Base-by-base conservation (phyloP, 345 rosid species). In the Firmiana major region DNA sequence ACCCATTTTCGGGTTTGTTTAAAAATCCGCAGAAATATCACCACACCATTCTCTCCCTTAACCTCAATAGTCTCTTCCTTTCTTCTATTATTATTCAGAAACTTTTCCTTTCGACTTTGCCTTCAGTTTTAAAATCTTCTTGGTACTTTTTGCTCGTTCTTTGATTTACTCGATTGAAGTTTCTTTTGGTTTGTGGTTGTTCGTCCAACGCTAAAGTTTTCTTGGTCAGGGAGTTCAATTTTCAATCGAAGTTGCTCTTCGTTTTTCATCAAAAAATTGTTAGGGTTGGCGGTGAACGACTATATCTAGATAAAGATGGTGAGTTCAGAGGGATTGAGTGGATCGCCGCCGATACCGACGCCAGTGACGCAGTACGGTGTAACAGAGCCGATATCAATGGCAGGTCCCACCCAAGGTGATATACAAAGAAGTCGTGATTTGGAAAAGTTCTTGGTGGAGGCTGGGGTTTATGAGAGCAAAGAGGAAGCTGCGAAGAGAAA, bases 391-490 rank as follows among this genome's bases (percentile, higher is more conserved):
- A 84, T 90, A n/a, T 90, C 92, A 11, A 42, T 79, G 75, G 84
- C 88, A 22, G 92, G 86, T 53, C 94, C 94, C 13, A 79, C 83
- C 0, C 86, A 81, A 45, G 86, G 75, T n/a, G 94, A 90, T 85
- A 12, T 78, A 2, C 90, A 74, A 78, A 84, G 86, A 54, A 89
- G 73, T 66, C 77, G 76, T 31, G 89, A 86, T 57, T 85, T 90
- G 63, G 88, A 87, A 67, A 86, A 87, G 90, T 85, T 86, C 40
- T 74, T 91, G 89, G 81, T 63, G 73, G 83, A 86, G 79, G 71
- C 86, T 64, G 91, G 86, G 54, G 83, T 89, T 31, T 89, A 90
- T 53, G 94, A 90, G 86, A 86, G 85, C 81, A 69, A 87, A 66
- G 92, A 85, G 70, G 91, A 90, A 82, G 82, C 86, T 21, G 79